phyloP scores from a whole-genome alignment of 768 basidiomycete species.

The Russula sp. region DNA sequence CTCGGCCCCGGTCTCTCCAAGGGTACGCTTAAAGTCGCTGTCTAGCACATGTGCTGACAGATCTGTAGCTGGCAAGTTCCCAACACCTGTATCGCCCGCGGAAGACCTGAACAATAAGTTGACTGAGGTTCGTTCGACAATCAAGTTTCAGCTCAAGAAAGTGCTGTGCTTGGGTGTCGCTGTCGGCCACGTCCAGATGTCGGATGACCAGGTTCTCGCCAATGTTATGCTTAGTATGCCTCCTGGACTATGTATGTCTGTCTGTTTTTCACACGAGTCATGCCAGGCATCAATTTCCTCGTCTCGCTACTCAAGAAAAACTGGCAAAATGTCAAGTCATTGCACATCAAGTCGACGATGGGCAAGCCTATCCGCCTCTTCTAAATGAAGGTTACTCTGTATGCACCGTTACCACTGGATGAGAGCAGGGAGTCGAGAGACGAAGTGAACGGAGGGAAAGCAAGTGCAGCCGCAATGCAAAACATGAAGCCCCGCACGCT shows the following conservation, averaged over 20 bases:
- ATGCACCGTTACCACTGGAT: conserved; percentile 8
- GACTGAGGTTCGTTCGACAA: conserved; percentile 93
- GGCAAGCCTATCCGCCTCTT: conserved; percentile 95
- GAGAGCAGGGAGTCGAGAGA: conserved; percentile 23
- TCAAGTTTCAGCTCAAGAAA: conserved; percentile 99
- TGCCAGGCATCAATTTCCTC: conserved; percentile 94
- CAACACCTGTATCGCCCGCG: conserved; percentile 87
- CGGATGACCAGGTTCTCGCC: conserved; percentile 90
- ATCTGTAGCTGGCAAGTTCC: conserved; percentile 91
- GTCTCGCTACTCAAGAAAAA: conserved; percentile 99
- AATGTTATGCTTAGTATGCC: conserved; percentile 94
- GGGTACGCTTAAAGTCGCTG: conserved; percentile 43
- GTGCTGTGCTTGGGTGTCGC: conserved; percentile 99
- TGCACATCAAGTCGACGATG: conserved; percentile 99
- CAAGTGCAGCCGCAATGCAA: conserved; percentile 58
- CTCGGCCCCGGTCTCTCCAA: conserved; percentile 99
- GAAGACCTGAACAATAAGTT: conserved; percentile 91
- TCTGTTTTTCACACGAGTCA: neutral
- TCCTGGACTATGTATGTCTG: neutral
- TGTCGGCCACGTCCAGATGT: conserved; percentile 96
- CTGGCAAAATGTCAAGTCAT: conserved; percentile 98
- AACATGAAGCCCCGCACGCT: conserved; percentile 98
- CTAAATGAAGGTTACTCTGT: conserved; percentile 40
- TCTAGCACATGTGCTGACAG: neutral
- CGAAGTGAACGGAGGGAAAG: conserved; percentile 27